These are phyloP conservation scores for Diaporthe sp. DNA, from an alignment of 2,329 filamentous ascomycete species.

Conservation along the genomic window DNA sequence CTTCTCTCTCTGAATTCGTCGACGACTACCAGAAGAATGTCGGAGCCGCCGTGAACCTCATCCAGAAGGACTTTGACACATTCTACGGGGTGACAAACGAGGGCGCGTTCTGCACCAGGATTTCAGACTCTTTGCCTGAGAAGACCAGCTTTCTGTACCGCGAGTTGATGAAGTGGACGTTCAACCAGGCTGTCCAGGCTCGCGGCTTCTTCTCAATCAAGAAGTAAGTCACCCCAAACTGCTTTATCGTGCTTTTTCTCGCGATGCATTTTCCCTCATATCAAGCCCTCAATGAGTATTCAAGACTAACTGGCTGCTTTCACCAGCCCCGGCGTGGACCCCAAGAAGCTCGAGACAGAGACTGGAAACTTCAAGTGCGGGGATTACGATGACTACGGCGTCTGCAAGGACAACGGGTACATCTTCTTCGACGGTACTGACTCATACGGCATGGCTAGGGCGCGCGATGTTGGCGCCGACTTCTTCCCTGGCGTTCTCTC, in stretches of 20 bases:
- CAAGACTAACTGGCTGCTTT: background rate
- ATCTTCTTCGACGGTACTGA: constrained; percentile 11
- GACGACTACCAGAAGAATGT: constrained; percentile 18
- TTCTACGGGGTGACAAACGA: constrained; percentile 1
- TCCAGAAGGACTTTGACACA: constrained; percentile 14
- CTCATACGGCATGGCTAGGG: constrained; percentile 19
- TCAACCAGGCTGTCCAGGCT: constrained; percentile 22
- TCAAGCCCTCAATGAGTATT: accelerated
- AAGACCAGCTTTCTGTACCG: constrained; percentile 21
- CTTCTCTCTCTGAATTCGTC: background rate
- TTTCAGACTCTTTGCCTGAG: constrained; percentile 1
- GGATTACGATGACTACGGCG: background rate
- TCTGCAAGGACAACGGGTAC: constrained; percentile 14
- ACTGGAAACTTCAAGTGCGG: constrained; percentile 16
- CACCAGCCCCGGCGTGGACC: background rate
- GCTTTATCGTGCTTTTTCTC: too few relatives aligned
- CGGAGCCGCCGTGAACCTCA: background rate
- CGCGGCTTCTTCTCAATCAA: constrained; percentile 13
- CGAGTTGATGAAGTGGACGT: constrained; percentile 16
- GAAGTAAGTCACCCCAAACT: background rate
- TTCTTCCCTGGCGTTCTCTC: constrained; percentile 12
- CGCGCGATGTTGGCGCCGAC: constrained; percentile 7
- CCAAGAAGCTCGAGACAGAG: background rate
- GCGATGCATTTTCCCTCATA: background rate
- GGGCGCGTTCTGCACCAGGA: constrained; percentile 1